phyloP scores from a whole-genome alignment of 208 protist species.

The Herpetomonas muscarum region DNA sequence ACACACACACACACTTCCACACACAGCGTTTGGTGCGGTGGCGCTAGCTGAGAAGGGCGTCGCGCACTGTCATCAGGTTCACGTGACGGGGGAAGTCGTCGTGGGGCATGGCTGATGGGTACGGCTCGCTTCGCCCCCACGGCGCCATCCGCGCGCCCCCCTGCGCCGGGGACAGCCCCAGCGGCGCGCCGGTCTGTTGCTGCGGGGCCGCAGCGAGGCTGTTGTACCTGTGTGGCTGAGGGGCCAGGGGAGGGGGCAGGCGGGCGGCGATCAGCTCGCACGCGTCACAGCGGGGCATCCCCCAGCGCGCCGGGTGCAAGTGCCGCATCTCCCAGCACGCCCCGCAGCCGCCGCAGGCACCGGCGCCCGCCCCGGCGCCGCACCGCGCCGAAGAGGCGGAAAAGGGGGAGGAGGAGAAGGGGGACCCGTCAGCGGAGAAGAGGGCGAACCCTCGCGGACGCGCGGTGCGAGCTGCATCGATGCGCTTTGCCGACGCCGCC shows the following conservation, averaged over 20 bases:
- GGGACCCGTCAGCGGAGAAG: no score
- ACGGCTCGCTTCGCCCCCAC: not conserved
- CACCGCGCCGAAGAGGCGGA: not conserved
- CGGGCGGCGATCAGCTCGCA: not conserved
- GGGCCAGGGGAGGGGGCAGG: not conserved
- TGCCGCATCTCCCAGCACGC: not conserved
- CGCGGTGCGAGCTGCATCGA: no score
- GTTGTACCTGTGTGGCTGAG: no score
- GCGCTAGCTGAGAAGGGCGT: not conserved
- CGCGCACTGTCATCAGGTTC: not conserved
- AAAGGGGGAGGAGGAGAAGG: no score
- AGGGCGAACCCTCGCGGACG: no score
- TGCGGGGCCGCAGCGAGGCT: not conserved
- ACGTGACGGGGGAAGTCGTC: not conserved
- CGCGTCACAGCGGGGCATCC: not conserved
- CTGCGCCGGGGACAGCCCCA: not conserved
- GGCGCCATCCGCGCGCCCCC: no score
- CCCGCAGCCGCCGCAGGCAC: not conserved
- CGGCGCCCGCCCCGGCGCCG: no score
- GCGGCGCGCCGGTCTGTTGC: not conserved
- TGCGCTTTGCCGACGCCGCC: conserved; percentile 3
- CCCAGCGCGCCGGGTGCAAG: not conserved
- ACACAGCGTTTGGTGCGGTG: not conserved
- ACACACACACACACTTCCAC: not conserved
- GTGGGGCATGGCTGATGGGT: conserved; percentile 1